Evolutionary conservation across 2,329 filamentous ascomycete genomes (phyloP).

Genomic region (Aspergillus pseudotamarii): DNA sequence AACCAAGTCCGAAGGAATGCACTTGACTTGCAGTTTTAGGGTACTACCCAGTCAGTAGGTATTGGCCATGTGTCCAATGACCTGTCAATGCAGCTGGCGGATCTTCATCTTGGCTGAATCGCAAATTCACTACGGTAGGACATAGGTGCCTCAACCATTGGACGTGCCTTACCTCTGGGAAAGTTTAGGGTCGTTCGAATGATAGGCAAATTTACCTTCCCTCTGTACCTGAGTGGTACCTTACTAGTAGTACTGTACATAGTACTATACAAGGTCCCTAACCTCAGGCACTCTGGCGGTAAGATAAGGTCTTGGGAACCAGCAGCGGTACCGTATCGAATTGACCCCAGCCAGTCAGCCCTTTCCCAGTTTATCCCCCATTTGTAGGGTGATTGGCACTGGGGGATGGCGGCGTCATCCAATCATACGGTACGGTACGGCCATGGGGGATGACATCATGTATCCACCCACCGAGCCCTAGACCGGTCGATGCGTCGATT

Average conservation of each 20-base stretch:
- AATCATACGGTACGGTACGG: slow-evolving; percentile 15
- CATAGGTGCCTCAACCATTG: background rate
- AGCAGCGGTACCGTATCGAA: background rate
- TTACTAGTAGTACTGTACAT: background rate
- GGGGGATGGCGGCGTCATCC: background rate
- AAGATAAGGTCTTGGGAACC: slow-evolving; percentile 1
- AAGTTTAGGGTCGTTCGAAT: background rate
- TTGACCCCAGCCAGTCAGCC: background rate
- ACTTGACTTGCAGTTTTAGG: slow-evolving; percentile 3
- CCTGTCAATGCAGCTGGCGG: background rate
- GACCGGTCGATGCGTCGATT: slow-evolving; percentile 32
- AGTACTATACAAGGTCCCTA: background rate
- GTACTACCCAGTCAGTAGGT: slow-evolving; percentile 3
- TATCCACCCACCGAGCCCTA: slow-evolving; percentile 25
- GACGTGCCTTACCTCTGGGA: background rate
- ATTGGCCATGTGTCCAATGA: slow-evolving; percentile 7
- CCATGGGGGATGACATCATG: slow-evolving; percentile 29
- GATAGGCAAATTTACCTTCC: background rate
- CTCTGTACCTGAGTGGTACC: background rate
- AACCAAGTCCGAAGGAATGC: background rate
- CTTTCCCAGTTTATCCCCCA: background rate
- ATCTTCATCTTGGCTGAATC: background rate
- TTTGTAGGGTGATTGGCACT: slow-evolving; percentile 1
- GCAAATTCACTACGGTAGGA: background rate
- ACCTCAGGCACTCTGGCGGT: background rate